phyloP scores from a whole-genome alignment of 2,329 filamentous ascomycete genomes.

The Pseudogymnoascus sp. region DNA sequence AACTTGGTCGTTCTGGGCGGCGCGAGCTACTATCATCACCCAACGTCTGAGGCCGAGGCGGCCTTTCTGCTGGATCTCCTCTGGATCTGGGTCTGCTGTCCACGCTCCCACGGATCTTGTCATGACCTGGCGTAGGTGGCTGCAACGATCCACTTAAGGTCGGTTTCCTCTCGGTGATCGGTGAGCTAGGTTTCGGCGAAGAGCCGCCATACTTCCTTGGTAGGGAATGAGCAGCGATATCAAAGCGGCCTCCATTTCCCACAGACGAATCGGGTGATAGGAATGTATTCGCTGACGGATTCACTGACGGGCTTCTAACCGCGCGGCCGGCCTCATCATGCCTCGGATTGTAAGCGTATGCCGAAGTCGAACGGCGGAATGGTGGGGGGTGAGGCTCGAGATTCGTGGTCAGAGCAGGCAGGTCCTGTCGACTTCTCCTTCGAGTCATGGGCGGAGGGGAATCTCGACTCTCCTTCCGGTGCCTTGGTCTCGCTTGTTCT shows the following conservation, averaged over 20 bases:
- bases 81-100: constrained; percentile 16
- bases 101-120: constrained; percentile 14
- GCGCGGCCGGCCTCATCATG: constrained; percentile 18
- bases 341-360: constrained; percentile 17
- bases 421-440: constrained; percentile 25
- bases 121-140: constrained; percentile 20
- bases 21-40: constrained; percentile 19
- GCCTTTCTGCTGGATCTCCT: constrained; percentile 20
- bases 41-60: constrained; percentile 19
- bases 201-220: constrained; percentile 2
- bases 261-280: not conserved
- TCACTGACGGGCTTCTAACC: not conserved
- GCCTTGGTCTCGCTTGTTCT: not conserved
- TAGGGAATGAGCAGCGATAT: not conserved
- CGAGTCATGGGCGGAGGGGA: constrained; percentile 10
- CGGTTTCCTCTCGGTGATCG: not conserved
- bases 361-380: constrained; percentile 25
- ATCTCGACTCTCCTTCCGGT: not conserved
- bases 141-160: not conserved
- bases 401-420: constrained; percentile 27
- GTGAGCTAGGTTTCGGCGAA: not conserved
- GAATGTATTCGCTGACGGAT: not conserved
- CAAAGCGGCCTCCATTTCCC: not conserved
- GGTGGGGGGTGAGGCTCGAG: constrained; percentile 25
- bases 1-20: constrained; percentile 17